A percentile compares a stretch with the other conserved stretches of the same genome.
These are phyloP conservation scores for Botrytis paeoniae DNA, from an alignment of 2,329 filamentous ascomycete genomes.

Conservation along the genomic window DNA sequence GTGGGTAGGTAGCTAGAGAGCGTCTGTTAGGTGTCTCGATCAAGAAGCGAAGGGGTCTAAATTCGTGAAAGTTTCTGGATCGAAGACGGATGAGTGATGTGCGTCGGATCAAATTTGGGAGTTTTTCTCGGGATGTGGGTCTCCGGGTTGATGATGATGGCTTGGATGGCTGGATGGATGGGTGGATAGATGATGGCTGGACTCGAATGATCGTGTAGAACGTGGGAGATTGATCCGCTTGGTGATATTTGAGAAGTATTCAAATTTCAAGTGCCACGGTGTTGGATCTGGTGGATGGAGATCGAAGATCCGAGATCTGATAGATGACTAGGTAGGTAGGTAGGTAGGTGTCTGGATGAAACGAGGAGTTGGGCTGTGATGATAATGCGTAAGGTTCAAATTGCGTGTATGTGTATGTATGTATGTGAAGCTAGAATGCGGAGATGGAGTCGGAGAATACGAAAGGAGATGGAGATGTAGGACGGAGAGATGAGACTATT, in stretches of 20 bases:
- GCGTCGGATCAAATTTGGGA: no score
- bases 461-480: neutral
- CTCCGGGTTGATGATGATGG: neutral
- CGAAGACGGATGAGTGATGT: neutral
- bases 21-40: neutral
- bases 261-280: neutral
- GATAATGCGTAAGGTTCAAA: neutral
- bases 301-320: neutral
- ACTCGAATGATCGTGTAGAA: neutral
- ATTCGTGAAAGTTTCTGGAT: neutral
- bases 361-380: neutral
- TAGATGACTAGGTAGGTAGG: neutral
- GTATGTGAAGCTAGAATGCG: neutral
- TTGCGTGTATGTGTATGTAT: neutral
- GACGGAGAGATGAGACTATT: neutral
- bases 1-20: neutral
- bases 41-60: neutral
- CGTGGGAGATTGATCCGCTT: neutral
- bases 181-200: neutral
- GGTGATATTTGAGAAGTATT: neutral
- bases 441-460: neutral
- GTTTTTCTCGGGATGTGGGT: neutral
- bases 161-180: neutral
- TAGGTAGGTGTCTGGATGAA: neutral
- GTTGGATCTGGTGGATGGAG: neutral